These are phyloP conservation scores for Dillenia turbinata DNA, from an alignment of 164 flowering plant species.

Conservation along the genomic window DNA sequence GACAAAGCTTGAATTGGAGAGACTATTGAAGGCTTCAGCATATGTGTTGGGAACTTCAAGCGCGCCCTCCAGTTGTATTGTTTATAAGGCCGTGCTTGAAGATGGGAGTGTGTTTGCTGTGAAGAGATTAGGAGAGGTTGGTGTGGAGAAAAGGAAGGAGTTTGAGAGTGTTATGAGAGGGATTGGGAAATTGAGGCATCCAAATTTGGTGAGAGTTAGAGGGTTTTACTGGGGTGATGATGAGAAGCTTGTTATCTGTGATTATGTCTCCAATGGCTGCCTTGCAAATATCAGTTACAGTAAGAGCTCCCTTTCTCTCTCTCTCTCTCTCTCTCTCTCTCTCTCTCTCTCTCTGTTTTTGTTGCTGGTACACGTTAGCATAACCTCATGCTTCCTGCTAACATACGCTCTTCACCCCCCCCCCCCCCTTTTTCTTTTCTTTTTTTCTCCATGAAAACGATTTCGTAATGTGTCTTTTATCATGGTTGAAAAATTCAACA, in stretches of 20 bases:
- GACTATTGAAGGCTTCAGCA: slow-evolving; percentile 18
- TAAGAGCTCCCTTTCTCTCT: slow-evolving; percentile 20
- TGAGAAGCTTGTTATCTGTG: slow-evolving; percentile 64
- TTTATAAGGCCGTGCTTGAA: slow-evolving; percentile 67
- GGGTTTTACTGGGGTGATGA: slow-evolving; percentile 68
- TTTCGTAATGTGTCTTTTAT: too few relatives aligned
- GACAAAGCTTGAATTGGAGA: slow-evolving; percentile 50
- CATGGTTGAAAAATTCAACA: too few relatives aligned
- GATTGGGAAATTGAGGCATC: slow-evolving; percentile 48
- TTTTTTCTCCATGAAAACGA: too few relatives aligned
- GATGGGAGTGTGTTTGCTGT: slow-evolving; percentile 74
- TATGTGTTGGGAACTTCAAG: too few relatives aligned
- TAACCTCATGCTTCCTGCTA: too few relatives aligned
- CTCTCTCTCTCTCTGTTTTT: not conserved
- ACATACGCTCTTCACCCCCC: too few relatives aligned
- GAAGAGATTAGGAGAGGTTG: slow-evolving; percentile 63
- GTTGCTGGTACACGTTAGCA: too few relatives aligned
- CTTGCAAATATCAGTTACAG: slow-evolving; percentile 39
- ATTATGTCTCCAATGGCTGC: slow-evolving; percentile 55
- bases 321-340: not conserved
- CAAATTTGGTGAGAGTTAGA: slow-evolving; percentile 44
- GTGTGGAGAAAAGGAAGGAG: slow-evolving; percentile 34
- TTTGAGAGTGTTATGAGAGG: slow-evolving; percentile 47
- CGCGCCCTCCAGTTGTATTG: slow-evolving; percentile 19
- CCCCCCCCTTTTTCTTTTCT: too few relatives aligned